phyloP scores from a whole-genome alignment of 2,329 filamentous ascomycete species.

The Sarocladium kiliense region DNA sequence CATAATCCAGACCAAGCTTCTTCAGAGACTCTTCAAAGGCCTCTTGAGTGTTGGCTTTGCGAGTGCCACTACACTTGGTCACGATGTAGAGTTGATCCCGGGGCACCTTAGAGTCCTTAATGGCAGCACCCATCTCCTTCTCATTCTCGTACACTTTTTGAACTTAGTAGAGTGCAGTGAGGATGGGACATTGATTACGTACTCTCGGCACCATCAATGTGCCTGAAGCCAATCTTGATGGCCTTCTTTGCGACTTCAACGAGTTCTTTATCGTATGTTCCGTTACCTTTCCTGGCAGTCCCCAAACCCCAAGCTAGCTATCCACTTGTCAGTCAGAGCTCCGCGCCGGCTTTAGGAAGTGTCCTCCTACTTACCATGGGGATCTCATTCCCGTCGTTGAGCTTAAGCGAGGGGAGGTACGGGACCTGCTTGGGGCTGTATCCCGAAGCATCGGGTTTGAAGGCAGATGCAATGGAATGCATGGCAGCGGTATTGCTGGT shows the following conservation, averaged over 20 bases:
- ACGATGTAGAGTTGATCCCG: constrained; percentile 65
- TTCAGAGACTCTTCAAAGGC: constrained; percentile 55
- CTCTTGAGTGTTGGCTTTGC: constrained; percentile 36
- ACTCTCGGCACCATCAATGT: constrained; percentile 73
- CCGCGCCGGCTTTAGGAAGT: neutral
- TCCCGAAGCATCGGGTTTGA: constrained; percentile 34
- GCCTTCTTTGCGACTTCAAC: constrained; percentile 51
- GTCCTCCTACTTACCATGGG: constrained; percentile 49
- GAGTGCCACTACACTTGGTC: constrained; percentile 47
- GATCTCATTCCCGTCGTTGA: constrained; percentile 70
- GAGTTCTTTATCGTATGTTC: constrained; percentile 49
- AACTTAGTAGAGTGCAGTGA: constrained; percentile 4
- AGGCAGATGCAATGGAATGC: constrained; percentile 36
- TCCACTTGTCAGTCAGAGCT: constrained; percentile 3
- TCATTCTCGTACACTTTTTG: constrained; percentile 56
- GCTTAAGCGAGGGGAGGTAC: constrained; percentile 54
- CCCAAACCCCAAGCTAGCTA: constrained; percentile 69
- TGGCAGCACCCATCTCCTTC: constrained; percentile 64
- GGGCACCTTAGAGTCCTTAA: constrained; percentile 60
- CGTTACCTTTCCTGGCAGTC: constrained; percentile 52
- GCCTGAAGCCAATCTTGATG: constrained; percentile 63
- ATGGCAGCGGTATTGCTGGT: constrained; percentile 20
- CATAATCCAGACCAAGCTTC: constrained; percentile 63
- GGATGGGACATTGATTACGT: constrained; percentile 13
- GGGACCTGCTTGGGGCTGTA: constrained; percentile 33